Base-by-base conservation (phyloP, 352 stramenopile genomes). In the Bremia lactucae region DNA sequence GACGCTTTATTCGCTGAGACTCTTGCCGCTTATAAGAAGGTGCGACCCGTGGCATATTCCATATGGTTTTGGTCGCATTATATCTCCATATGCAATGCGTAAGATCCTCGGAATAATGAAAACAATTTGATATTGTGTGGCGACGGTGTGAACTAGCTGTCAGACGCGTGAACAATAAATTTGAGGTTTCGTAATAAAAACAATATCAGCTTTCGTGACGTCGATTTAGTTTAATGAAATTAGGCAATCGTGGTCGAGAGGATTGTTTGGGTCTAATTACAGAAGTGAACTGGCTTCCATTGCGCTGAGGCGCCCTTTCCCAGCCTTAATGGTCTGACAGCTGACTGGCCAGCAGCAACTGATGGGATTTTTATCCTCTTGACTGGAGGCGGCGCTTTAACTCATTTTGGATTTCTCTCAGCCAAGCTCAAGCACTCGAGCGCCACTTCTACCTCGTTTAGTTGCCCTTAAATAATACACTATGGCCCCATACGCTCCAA, bases 381-480 rank as follows among this genome's bases (percentile, higher is more conserved):
- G 53, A 64, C 49, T 68, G 59, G 59, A 34, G 52, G 52, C 62
- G 56, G 62, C 36, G 45, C 42, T 13, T 33, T 13, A 28, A 6
- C 11, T 78, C 75, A 87, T 81, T 87, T 79, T 70, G 72, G 70
- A 87, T 84, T 85, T 87, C 76, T 59, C 72, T 67, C 54, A 59
- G 68, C 47, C 55, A 47, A 57, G 44, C 44, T 37, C 54, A 72
- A 58, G 57, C 56, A 51, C 44, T 43, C 56, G 62, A 72, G 52
- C 55, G 53, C 50, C 46, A 55, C 38, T 31, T 49, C 43, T 55
- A 56, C 46, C 53, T 45, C 46, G 20, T 26, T 43, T 33, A 37
- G 50, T 40, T 55, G 42, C 49, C 42, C 46, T 46, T 56, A 61
- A 42, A 60, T 26, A 46, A 59, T 45, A 56, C 36, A 80, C 47